A percentile compares a stretch with the other conserved stretches of the same genome.
phyloP scores from a whole-genome alignment of 2,329 filamentous ascomycete species.

The Botryotinia globosa region DNA sequence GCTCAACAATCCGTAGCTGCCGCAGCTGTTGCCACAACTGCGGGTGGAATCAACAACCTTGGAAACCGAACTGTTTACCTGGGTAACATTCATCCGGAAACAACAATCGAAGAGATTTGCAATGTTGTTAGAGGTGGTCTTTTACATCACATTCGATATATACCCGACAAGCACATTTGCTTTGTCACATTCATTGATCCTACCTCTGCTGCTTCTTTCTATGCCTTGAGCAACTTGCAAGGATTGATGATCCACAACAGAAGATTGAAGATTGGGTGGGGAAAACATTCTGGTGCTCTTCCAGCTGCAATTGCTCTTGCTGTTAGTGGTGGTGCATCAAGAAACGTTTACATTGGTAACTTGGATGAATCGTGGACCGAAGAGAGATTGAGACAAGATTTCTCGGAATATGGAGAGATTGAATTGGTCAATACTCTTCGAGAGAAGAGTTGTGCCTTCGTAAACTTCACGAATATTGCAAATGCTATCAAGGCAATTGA shows the following conservation, averaged over 20 bases:
- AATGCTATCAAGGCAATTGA: constrained; percentile 99
- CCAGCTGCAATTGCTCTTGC: constrained; percentile 94
- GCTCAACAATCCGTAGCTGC: constrained; percentile 97
- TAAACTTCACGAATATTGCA: constrained; percentile 99
- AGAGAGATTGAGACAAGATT: constrained; percentile 92
- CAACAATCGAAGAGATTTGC: constrained; percentile 98
- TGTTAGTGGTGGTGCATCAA: constrained; percentile 93
- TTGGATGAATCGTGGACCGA: constrained; percentile 97
- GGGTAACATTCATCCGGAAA: constrained; percentile 98
- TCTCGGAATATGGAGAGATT: constrained; percentile 96
- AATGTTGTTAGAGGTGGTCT: constrained; percentile 96
- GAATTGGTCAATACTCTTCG: constrained; percentile 94
- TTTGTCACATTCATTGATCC: constrained; percentile 99
- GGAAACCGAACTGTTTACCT: constrained; percentile 97
- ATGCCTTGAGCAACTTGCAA: constrained; percentile 94
- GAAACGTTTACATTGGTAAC: constrained; percentile 98
- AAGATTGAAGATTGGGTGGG: constrained; percentile 97
- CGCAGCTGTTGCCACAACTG: constrained; percentile 92
- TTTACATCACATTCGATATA: constrained; percentile 97
- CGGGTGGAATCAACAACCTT: constrained; percentile 94
- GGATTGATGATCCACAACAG: constrained; percentile 99
- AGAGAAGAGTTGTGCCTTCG: constrained; percentile 98
- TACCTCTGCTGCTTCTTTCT: constrained; percentile 95
- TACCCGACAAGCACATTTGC: constrained; percentile 99
- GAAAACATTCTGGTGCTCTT: constrained; percentile 95